Evolutionary conservation across 208 protist species (phyloP).

Genomic region (Leishmania martiniquensis): DNA sequence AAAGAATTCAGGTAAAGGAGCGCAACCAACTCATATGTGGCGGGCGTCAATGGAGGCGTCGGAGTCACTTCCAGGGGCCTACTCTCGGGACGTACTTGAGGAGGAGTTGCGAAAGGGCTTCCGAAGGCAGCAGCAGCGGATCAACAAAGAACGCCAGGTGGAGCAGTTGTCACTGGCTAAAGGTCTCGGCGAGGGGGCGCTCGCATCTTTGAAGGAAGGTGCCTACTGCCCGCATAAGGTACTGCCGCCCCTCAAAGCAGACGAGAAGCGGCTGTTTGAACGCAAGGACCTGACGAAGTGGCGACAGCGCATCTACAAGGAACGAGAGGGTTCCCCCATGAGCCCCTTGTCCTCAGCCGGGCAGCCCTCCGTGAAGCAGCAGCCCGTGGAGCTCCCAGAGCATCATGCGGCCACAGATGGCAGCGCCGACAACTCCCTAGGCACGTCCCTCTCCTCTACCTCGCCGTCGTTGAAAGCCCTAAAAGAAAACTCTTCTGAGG

Average conservation of each 20-base stretch:
- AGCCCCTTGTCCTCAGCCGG: neutral
- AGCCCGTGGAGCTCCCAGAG: neutral
- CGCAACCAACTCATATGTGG: neutral
- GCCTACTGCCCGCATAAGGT: constrained; percentile 67
- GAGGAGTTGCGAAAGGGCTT: constrained; percentile 65
- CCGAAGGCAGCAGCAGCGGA: constrained; percentile 46
- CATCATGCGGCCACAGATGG: neutral
- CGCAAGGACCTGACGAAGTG: constrained; percentile 35
- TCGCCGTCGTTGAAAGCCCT: constrained; percentile 3
- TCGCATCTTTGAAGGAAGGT: constrained; percentile 52
- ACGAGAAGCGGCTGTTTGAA: constrained; percentile 42
- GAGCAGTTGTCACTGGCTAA: constrained; percentile 69
- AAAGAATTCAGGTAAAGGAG: too few species aligned
- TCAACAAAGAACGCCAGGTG: constrained; percentile 46
- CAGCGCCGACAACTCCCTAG: neutral
- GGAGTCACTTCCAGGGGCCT: neutral
- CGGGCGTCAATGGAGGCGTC: neutral
- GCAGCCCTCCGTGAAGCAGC: neutral
- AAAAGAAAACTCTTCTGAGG: constrained; percentile 11
- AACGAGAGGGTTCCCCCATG: neutral
- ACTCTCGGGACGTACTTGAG: constrained; percentile 32
- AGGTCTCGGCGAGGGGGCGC: constrained; percentile 63
- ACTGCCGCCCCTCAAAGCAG: constrained; percentile 42
- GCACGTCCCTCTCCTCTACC: neutral
- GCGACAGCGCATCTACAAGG: constrained; percentile 4